These are phyloP conservation scores for maize (Zea mays) DNA, from an alignment of 176 grass and related monocot species.

Conservation along the genomic window DNA sequence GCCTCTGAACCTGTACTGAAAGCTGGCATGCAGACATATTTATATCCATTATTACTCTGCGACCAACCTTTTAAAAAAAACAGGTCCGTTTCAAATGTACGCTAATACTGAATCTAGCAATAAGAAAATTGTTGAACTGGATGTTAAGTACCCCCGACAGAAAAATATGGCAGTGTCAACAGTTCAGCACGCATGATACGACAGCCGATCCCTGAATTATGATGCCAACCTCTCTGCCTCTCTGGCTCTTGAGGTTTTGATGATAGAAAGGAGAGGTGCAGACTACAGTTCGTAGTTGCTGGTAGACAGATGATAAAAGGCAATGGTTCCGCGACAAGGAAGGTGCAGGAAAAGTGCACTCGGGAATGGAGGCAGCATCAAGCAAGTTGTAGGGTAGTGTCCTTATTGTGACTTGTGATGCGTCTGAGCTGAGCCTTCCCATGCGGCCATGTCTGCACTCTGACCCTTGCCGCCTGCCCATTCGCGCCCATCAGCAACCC, in stretches of 20 bases:
- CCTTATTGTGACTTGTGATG: slow-evolving; percentile 24
- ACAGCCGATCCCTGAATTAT: not conserved
- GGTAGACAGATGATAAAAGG: not conserved
- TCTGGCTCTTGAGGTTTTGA: not conserved
- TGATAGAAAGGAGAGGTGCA: not conserved
- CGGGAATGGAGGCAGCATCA: slow-evolving; percentile 4
- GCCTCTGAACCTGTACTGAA: not conserved
- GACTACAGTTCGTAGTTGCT: not conserved
- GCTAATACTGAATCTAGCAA: not conserved
- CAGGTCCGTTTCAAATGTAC: not conserved
- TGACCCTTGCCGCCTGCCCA: slow-evolving; percentile 10
- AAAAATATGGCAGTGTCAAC: not conserved
- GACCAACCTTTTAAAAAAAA: not conserved
- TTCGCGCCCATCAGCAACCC: slow-evolving; percentile 24
- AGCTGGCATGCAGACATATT: not conserved
- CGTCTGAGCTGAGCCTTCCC: slow-evolving; percentile 35
- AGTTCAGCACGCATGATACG: not conserved
- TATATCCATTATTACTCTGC: not conserved
- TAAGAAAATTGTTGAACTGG: not conserved
- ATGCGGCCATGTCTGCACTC: slow-evolving; percentile 35
- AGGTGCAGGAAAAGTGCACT: slow-evolving; percentile 7
- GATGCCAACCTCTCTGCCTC: not conserved
- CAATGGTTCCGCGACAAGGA: not conserved
- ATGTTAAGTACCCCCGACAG: not conserved
- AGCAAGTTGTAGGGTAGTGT: slow-evolving; percentile 45